Base-by-base conservation (phyloP, 78 protist genomes). In the Guillardia theta region DNA sequence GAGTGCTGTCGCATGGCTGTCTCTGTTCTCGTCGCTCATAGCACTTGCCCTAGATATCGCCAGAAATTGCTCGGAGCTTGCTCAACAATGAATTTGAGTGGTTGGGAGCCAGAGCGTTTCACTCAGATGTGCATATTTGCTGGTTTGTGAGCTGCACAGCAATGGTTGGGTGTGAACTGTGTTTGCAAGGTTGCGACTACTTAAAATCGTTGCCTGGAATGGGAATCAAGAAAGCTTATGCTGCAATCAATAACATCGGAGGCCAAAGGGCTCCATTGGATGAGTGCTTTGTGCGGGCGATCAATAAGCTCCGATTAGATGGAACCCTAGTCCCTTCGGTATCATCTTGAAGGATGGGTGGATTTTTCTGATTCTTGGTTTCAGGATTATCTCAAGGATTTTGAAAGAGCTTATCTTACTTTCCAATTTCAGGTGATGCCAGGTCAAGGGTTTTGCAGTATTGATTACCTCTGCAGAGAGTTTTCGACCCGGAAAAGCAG, bases 91-190 rank as follows among this genome's bases (percentile, higher is more conserved):
- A 21, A 48, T 0, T 64, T 88, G n/a, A 33, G 43, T 0, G 93
- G 93, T 36, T 88, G 93, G 93, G 46, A 48, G 76, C 93, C n/a
- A 8, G 93, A 88, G 45, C 76, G 45, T 8, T 6, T 88, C 41
- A 70, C 83, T 15, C 83, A 70, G 45, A 70, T 33, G 41, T 70
- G 83, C 83, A 70, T 33, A 1, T 70, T 24, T 18, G 83, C 33
- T 4, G 41, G 83, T 24, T 24, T 64, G 78, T 21, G 9, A 24
- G 6, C 22, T 30, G 78, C 78, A 30, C 39, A 4, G 22, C 22
- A 64, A 12, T 10, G 58, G 58, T 50, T 10, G 58, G 58, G 58
- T 50, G 39, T 58, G 27, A 1, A 24, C 70, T 58, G 27, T 8
- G 27, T 1, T 6, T 58, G 21, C 27, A n/a, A n/a, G n/a, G n/a